Conservation (phyloP, 495 filamentous ascomycete species). For the Aspergillus saccharolyticus region DNA sequence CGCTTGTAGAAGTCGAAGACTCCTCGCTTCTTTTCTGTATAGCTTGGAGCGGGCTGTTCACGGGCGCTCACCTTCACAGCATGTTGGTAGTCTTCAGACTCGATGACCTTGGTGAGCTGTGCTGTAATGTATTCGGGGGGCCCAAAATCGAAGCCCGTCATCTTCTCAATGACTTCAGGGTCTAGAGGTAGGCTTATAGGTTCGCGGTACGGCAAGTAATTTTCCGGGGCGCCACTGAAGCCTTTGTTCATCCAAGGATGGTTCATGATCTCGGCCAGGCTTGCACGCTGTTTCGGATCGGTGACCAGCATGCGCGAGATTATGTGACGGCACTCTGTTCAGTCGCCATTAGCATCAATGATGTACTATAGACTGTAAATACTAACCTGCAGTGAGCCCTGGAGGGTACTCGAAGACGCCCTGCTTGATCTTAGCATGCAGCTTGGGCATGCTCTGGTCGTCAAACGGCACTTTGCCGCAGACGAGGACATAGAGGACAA, state of each 20-base stretch:
- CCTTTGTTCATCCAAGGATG: slow-evolving; percentile 98
- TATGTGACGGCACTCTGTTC: slow-evolving; percentile 82
- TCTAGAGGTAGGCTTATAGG: slow-evolving; percentile 83
- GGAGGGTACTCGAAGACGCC: slow-evolving; percentile 92
- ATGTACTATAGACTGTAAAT: background rate
- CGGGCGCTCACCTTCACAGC: slow-evolving; percentile 66
- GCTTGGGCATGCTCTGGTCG: slow-evolving; percentile 97
- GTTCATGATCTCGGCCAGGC: slow-evolving; percentile 85
- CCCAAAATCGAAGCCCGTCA: slow-evolving; percentile 99
- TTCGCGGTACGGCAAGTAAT: slow-evolving; percentile 78
- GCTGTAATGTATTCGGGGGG: slow-evolving; percentile 71
- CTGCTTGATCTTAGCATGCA: slow-evolving; percentile 99
- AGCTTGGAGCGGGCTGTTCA: slow-evolving; percentile 56
- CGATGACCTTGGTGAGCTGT: slow-evolving; percentile 77
- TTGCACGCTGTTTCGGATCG: slow-evolving; percentile 82
- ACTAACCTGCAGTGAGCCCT: slow-evolving; percentile 82
- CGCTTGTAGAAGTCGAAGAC: slow-evolving; percentile 98
- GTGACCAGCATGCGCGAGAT: slow-evolving; percentile 96
- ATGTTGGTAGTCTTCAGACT: slow-evolving; percentile 86
- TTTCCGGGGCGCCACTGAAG: slow-evolving; percentile 79
- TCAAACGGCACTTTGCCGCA: slow-evolving; percentile 99
- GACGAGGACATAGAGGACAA: slow-evolving; percentile 96
- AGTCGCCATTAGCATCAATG: background rate
- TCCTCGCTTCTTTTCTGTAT: slow-evolving; percentile 79
- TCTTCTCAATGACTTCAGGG: slow-evolving; percentile 74